Percentiles rank a stretch among this genome's conserved stretches.
phyloP scores from a whole-genome alignment of 2,329 filamentous ascomycete genomes.

The Lojkania enalia region DNA sequence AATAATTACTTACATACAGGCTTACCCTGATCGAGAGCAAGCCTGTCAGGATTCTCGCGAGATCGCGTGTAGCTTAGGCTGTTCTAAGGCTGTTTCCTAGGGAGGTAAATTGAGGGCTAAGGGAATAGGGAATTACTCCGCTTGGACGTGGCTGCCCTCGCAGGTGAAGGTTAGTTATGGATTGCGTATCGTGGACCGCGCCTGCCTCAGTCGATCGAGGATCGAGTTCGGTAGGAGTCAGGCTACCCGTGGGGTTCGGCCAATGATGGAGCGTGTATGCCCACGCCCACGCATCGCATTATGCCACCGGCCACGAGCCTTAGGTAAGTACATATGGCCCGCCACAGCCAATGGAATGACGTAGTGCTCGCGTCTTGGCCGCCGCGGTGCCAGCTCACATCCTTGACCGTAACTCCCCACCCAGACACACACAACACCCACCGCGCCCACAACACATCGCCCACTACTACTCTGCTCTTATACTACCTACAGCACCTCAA shows the following conservation, averaged over 20 bases:
- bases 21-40: no score
- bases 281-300: conserved; percentile 5
- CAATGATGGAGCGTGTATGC: background rate
- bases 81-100: no score
- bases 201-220: no score
- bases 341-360: conserved; percentile 5
- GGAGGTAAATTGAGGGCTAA: no score
- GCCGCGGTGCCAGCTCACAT: conserved; percentile 1
- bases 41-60: no score
- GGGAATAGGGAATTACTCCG: no score
- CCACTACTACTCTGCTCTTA: background rate
- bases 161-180: no score
- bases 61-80: no score
- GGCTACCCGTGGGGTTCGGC: background rate
- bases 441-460: background rate
- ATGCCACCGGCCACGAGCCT: no score
- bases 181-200: no score
- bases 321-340: background rate
- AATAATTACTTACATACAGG: no score
- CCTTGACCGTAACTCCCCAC: conserved; percentile 1
- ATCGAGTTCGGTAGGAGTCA: background rate
- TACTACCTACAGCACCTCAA: background rate
- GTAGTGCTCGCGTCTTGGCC: conserved; percentile 4
- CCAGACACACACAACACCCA: background rate
- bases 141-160: no score